These are phyloP conservation scores for Stentor coeruleus DNA, from an alignment of 73 alveolate genomes.

Conservation along the genomic window DNA sequence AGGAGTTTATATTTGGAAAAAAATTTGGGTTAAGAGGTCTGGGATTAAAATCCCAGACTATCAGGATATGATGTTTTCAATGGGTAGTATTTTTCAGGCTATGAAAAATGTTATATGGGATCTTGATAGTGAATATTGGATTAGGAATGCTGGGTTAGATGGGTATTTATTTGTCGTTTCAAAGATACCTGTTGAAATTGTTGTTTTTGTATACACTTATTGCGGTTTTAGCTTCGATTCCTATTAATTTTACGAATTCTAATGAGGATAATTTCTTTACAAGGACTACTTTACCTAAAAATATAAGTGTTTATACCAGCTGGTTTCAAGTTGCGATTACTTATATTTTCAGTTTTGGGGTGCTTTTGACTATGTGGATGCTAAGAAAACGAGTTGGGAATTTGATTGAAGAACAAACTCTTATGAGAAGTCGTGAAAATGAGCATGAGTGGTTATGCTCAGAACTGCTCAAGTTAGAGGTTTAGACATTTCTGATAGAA, in stretches of 20 bases:
- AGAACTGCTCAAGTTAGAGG: conserved; percentile 80
- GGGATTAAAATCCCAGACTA: conserved; percentile 29
- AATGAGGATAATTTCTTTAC: conserved; percentile 32
- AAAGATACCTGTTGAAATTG: conserved; percentile 45
- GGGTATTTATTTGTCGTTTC: conserved; percentile 65
- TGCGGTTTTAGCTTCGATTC: conserved; percentile 47
- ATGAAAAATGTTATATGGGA: conserved; percentile 31
- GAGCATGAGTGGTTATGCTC: conserved; percentile 76
- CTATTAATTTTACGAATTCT: conserved; percentile 31
- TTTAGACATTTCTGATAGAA: conserved; percentile 62
- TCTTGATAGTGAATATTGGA: conserved; percentile 47
- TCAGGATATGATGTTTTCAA: conserved; percentile 33
- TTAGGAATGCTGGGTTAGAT: conserved; percentile 55
- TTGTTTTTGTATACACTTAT: conserved; percentile 41
- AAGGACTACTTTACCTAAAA: conserved; percentile 38
- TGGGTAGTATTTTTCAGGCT: conserved; percentile 31
- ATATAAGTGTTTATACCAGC: conserved; percentile 17
- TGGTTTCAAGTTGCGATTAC: conserved; percentile 30
- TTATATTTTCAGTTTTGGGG: conserved; percentile 27
- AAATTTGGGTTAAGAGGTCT: background rate
- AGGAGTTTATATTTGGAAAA: conserved; percentile 8
- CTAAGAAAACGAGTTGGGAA: conserved; percentile 28
- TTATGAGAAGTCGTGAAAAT: conserved; percentile 24
- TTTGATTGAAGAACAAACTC: conserved; percentile 31
- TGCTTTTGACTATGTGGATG: conserved; percentile 27